Evolutionary conservation across 371 early-diverging fungal species (phyloP).

Genomic region (Mortierella sp.): DNA sequence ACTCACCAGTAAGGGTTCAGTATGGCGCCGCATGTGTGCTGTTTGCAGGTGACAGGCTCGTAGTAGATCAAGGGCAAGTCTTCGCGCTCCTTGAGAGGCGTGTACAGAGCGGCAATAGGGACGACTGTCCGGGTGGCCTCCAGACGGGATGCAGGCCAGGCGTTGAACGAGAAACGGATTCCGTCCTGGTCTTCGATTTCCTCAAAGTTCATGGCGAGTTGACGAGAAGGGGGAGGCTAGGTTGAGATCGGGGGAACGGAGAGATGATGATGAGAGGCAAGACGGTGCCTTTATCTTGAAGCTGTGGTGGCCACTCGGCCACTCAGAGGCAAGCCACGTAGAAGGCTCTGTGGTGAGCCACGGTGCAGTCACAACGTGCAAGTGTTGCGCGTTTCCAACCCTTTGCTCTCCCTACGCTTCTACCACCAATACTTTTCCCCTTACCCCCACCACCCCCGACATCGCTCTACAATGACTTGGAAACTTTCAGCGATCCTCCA

Average conservation of each 20-base stretch:
- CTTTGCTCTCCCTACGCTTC: not conserved
- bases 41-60: slow-evolving; percentile 98
- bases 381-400: too few species aligned
- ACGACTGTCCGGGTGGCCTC: slow-evolving; percentile 97
- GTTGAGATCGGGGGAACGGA: not conserved
- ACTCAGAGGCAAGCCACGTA: too few species aligned
- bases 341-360: too few species aligned
- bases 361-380: too few species aligned
- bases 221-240: not conserved
- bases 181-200: slow-evolving; percentile 94
- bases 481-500: slow-evolving; percentile 49
- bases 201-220: slow-evolving; percentile 81
- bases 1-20: slow-evolving; percentile 97
- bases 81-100: slow-evolving; percentile 95
- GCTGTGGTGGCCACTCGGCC: too few species aligned
- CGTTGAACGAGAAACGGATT: slow-evolving; percentile 99
- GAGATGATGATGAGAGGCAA: slow-evolving; percentile 19
- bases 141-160: slow-evolving; percentile 93
- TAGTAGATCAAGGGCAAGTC: slow-evolving; percentile 89
- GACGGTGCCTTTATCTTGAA: too few species aligned
- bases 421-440: not conserved
- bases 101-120: slow-evolving; percentile 97
- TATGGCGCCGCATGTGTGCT: slow-evolving; percentile 92
- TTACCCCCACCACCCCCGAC: not conserved
- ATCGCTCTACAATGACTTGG: slow-evolving; percentile 19